These are phyloP conservation scores for Pestalotiopsis sp. DNA, from an alignment of 2,329 filamentous ascomycete genomes.

Conservation along the genomic window DNA sequence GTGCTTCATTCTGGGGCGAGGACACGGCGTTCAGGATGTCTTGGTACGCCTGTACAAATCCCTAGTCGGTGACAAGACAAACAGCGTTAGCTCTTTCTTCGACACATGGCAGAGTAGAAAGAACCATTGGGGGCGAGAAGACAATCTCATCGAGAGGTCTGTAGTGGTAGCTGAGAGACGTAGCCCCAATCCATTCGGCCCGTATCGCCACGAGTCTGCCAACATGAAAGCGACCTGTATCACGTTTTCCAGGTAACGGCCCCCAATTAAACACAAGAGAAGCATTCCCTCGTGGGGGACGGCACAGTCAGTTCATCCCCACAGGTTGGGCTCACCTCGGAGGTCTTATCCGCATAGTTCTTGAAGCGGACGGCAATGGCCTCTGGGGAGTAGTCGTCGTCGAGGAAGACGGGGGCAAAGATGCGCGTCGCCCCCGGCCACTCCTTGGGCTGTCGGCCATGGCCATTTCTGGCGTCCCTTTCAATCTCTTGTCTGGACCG, in stretches of 20 bases:
- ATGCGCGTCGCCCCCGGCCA: constrained; percentile 55
- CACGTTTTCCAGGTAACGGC: not conserved
- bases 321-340: constrained; percentile 31
- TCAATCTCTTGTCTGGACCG: constrained; percentile 54
- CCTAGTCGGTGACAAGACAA: constrained; percentile 34
- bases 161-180: not conserved
- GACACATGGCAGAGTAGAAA: not conserved
- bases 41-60: constrained; percentile 66
- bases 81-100: constrained; percentile 6
- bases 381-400: constrained; percentile 58
- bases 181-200: not conserved
- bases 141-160: not conserved
- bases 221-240: not conserved
- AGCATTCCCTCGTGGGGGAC: not conserved
- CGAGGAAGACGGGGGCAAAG: constrained; percentile 64
- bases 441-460: constrained; percentile 39
- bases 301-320: not conserved
- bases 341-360: constrained; percentile 52
- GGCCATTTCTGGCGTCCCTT: constrained; percentile 44
- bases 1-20: constrained; percentile 46
- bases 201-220: not conserved
- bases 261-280: not conserved
- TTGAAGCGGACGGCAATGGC: constrained; percentile 57
- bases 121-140: not conserved
- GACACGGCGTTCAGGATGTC: constrained; percentile 60